These are phyloP conservation scores for Calycina herbarum DNA, from an alignment of 2,329 filamentous ascomycete genomes.

Conservation along the genomic window DNA sequence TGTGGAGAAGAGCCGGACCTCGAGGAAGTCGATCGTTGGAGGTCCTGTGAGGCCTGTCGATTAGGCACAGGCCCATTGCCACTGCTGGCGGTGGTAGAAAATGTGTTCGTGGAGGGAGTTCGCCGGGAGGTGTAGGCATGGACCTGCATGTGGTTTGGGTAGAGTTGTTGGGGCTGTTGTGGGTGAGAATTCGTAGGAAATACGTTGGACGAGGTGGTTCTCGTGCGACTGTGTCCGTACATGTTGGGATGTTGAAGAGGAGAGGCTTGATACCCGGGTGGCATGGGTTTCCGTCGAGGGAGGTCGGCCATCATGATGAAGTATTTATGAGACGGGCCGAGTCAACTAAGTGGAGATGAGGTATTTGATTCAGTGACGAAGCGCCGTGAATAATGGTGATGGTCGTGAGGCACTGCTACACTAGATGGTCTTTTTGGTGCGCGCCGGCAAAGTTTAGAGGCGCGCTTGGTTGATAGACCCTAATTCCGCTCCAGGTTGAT, in stretches of 20 bases:
- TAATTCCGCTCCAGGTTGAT: neutral
- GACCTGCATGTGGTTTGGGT: constrained; percentile 35
- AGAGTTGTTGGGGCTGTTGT: constrained; percentile 25
- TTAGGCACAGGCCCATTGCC: constrained; percentile 48
- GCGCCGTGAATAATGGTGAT: constrained; percentile 1
- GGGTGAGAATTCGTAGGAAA: constrained; percentile 29
- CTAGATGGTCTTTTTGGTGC: neutral
- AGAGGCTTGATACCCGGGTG: constrained; percentile 27
- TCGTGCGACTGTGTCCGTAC: constrained; percentile 37
- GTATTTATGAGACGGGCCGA: neutral
- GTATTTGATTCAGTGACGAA: neutral
- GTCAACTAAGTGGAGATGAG: neutral
- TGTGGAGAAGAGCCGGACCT: constrained; percentile 60
- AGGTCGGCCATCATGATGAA: constrained; percentile 34
- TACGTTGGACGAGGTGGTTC: constrained; percentile 41
- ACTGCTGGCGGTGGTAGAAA: constrained; percentile 64
- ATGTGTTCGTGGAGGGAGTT: constrained; percentile 69
- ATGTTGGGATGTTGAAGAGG: constrained; percentile 22
- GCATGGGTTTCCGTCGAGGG: constrained; percentile 35
- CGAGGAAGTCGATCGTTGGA: constrained; percentile 77
- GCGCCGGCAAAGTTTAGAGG: neutral
- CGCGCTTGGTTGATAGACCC: neutral
- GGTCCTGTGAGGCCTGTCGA: constrained; percentile 59
- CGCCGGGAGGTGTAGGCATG: constrained; percentile 45
- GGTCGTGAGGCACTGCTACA: neutral